Base-by-base conservation (phyloP, 2,329 filamentous ascomycete species). In the Colletotrichum agaves region DNA sequence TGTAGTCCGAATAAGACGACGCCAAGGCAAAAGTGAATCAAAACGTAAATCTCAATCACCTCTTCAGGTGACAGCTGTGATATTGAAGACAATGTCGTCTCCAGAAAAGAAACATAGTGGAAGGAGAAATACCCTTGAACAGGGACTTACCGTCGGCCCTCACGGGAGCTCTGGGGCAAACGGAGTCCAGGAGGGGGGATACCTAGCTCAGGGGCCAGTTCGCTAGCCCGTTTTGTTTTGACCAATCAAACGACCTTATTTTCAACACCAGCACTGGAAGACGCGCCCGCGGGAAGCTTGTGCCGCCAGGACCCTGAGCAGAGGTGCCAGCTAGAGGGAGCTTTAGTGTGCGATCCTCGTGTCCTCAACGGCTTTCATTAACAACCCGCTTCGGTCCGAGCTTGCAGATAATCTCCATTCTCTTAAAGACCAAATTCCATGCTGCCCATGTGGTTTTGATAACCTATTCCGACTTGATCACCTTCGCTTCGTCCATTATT, bases 251-350 rank as follows among this genome's bases (percentile, higher is more conserved):
- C 1, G 1, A 11, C 13, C 35, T 31, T 11, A 27, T 57, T 63
- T 63, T 21, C 44, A 58, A 58, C 53, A 31, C 39, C 13, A 49
- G 23, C 33, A 27, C 50, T 52, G 35, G 39, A 52, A 27, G 21
- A 52, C 46, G 31, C 17, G 35, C 55, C 44, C 53, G 19, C 27
- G 52, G 46, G 23, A 63, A 60, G 33, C 35, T 41, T 49, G 44
- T 49, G 57, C 43, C 57, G 46, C 58, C 15, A 33, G 56, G 52
- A 44, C 37, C 35, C 23, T 44, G 21, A 35, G 33, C 37, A 35
- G 17, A 62, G 58, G 56, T 56, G 62, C 62, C 62, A 64, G 62
- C 44, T 64, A 46, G 37, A 64, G 47, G 60, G n/a, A 57, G 31
- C 47, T 52, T 5, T n/a, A 17, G 33, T 53, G 37, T 33, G 15